Evolutionary conservation across 2,329 filamentous ascomycete species (phyloP).

Genomic region (Fusarium sp.): DNA sequence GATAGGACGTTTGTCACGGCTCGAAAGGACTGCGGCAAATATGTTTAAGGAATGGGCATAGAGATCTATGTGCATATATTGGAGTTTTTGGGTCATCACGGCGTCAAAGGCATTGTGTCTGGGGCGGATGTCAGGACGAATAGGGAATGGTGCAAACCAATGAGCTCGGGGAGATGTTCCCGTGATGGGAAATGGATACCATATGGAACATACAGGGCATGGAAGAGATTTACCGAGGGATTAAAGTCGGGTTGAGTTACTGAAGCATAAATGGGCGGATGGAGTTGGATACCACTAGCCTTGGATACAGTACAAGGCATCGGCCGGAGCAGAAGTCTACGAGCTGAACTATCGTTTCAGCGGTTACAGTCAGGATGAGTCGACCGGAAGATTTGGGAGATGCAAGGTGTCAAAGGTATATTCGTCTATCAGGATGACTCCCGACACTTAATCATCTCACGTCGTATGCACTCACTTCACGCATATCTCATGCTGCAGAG

Average conservation of each 20-base stretch:
- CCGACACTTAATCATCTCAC: conserved; percentile 7
- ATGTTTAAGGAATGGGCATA: not conserved
- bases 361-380: not conserved
- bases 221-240: not conserved
- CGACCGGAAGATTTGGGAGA: not conserved
- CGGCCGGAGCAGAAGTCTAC: not conserved
- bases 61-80: not conserved
- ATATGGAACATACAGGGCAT: not conserved
- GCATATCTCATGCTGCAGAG: conserved; percentile 9
- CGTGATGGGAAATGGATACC: not conserved
- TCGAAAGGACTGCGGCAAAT: conserved; percentile 36
- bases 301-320: not conserved
- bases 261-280: not conserved
- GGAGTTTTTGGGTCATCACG: conserved; percentile 24
- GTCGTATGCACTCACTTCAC: not conserved
- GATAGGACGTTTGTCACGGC: conserved; percentile 46
- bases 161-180: not conserved
- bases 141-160: not conserved
- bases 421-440: conserved; percentile 16
- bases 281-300: not conserved
- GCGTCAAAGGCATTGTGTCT: conserved; percentile 3
- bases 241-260: not conserved
- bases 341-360: not conserved
- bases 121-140: not conserved
- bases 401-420: conserved; percentile 27